A percentile compares a stretch with the other conserved stretches of the same genome.
These are phyloP conservation scores for Penicillium italicum DNA, from an alignment of 2,329 filamentous ascomycete species.

Conservation along the genomic window DNA sequence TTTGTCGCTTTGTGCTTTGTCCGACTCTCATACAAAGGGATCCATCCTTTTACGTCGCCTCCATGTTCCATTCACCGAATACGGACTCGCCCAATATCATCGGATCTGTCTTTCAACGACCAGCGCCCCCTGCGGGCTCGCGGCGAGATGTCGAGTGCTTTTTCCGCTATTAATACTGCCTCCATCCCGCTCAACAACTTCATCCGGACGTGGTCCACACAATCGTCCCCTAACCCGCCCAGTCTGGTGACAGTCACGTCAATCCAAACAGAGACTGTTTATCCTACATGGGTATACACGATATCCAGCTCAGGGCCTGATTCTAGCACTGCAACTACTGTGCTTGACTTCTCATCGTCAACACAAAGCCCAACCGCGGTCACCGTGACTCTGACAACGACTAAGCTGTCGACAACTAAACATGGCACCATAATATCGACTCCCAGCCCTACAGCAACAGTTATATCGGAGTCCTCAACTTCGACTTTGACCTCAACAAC, in stretches of 20 bases:
- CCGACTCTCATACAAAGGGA: constrained; percentile 1
- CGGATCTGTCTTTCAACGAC: not conserved
- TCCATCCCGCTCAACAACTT: not conserved
- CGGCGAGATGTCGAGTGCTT: constrained; percentile 2
- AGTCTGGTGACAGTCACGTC: not conserved
- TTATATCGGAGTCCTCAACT: not conserved
- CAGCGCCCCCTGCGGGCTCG: not conserved
- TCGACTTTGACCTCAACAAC: not conserved
- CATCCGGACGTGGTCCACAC: not conserved
- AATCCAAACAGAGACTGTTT: constrained; percentile 2
- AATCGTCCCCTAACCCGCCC: not conserved
- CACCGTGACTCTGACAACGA: not conserved
- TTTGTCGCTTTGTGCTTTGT: constrained; percentile 1
- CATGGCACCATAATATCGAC: not conserved
- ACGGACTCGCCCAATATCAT: not conserved
- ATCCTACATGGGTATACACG: constrained; percentile 4
- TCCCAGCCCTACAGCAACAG: not conserved
- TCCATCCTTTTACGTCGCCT: not conserved
- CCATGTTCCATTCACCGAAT: constrained; percentile 2
- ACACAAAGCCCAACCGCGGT: not conserved
- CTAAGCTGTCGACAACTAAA: not conserved
- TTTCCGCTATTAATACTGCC: not conserved
- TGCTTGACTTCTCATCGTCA: not conserved
- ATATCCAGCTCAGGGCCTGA: not conserved
- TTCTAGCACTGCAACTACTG: not conserved